Evolutionary conservation across 352 stramenopile species (phyloP).

Genomic region (Phytophthora tubulina): DNA sequence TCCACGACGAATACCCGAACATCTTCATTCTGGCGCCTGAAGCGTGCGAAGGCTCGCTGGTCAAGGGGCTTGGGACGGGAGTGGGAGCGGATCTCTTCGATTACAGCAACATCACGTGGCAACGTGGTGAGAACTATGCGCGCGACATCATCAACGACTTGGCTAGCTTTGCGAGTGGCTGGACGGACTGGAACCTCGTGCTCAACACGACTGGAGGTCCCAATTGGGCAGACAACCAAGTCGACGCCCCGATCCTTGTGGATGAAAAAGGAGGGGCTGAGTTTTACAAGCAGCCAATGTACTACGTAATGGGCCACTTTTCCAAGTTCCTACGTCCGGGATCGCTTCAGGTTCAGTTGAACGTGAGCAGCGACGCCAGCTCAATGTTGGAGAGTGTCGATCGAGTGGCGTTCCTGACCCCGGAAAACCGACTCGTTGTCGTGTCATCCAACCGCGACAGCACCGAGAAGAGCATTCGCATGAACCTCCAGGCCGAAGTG

Average conservation of each 20-base stretch:
- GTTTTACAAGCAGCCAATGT: conserved; percentile 89
- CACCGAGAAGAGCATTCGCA: conserved; percentile 40
- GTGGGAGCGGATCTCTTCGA: conserved; percentile 41
- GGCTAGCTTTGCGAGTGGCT: conserved; percentile 77
- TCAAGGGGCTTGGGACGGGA: conserved; percentile 58
- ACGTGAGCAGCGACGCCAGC: conserved; percentile 35
- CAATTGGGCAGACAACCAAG: conserved; percentile 75
- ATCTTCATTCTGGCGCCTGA: conserved; percentile 88
- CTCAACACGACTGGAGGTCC: conserved; percentile 79
- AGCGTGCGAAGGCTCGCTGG: conserved; percentile 73
- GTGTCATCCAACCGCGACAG: conserved; percentile 62
- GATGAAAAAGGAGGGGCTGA: conserved; percentile 61
- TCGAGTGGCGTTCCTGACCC: conserved; percentile 57
- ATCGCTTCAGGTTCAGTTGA: conserved; percentile 60
- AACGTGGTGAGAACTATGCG: conserved; percentile 78
- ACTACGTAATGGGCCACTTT: conserved; percentile 81
- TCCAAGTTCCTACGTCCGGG: conserved; percentile 70
- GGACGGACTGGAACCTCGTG: conserved; percentile 91
- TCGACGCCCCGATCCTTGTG: conserved; percentile 79
- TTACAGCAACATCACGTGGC: conserved; percentile 60
- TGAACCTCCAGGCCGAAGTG: conserved; percentile 34
- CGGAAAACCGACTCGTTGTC: conserved; percentile 55
- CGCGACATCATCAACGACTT: conserved; percentile 91
- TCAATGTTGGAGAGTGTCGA: conserved; percentile 52
- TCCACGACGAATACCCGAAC: conserved; percentile 67